Evolutionary conservation across 148 eudicot genomes (phyloP), one percentile per base, ranked within the genome.

Genomic region (Amaranthus hypochondriacus): DNA sequence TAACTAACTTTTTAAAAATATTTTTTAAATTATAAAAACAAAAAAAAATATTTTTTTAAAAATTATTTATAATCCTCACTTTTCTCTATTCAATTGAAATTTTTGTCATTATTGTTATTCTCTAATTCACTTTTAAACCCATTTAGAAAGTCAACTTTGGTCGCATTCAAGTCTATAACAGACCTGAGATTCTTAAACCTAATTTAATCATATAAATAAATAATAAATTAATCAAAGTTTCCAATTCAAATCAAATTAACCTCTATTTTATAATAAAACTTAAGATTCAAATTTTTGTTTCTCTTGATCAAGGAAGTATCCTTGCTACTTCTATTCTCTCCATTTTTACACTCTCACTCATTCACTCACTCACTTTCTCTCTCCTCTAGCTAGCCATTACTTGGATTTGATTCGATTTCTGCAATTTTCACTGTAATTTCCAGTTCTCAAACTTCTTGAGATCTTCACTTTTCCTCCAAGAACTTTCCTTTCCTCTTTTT

Each of bases 381-480:
- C 8, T 12, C 15, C 39, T 28, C 39, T 28, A 28, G 39, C 39
- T 28, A 28, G 39, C 39, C 39, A 28, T 28, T 9, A 6, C 42
- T 4, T 15, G n/a, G 9, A 48, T 71, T 56, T 68, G 21, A 59
- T 74, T 43, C 68, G 12, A 42, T 28, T 28, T 9, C 48, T 46
- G 4, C 61, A 58, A 49, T 18, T 14, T 13, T 49, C 9, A 15
- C 39, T 44, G 14, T 66, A 71, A 70, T 58, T 42, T 6, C 55
- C 15, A 18, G 48, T 9, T 53, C 39, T 28, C 42, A 53, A 6
- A 10, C 15, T 18, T 73, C 81, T 89, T 78, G 96, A 90, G 92
- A 90, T 90, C 92, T 79, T 90, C 90, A 85, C 76, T 72, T 80
- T 76, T 80, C 74, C 77, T 79, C 72, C 39, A 28, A 28, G 91